A percentile compares a stretch with the other conserved stretches of the same genome.
These are phyloP conservation scores for Populus hybrid DNA, from an alignment of 441 rosid species.

Conservation along the genomic window DNA sequence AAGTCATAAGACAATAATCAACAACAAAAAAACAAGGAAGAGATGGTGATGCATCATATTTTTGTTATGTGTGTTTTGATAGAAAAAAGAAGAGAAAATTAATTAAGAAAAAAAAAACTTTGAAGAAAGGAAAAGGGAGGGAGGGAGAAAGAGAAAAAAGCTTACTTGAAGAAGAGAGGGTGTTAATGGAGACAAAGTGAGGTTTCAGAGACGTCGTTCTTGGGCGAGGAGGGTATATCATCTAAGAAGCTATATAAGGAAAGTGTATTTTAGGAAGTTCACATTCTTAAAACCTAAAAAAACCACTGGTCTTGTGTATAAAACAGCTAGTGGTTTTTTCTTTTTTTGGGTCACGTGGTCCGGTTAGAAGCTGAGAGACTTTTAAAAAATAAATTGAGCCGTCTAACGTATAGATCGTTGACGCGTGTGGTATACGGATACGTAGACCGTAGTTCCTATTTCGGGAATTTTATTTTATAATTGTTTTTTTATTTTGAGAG, in stretches of 20 bases:
- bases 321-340: constrained; percentile 23
- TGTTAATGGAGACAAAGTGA: too few relatives aligned
- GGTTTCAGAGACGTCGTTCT: too few relatives aligned
- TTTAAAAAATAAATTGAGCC: constrained; percentile 13
- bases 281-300: not conserved
- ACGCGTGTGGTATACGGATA: constrained; percentile 39
- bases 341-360: constrained; percentile 24
- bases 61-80: not conserved
- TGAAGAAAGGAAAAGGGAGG: too few relatives aligned
- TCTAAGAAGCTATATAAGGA: too few relatives aligned
- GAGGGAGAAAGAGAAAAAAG: too few relatives aligned
- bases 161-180: too few relatives aligned
- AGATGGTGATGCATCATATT: not conserved
- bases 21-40: not conserved
- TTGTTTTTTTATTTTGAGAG: not conserved
- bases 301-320: constrained; percentile 4
- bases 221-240: too few relatives aligned
- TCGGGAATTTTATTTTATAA: constrained; percentile 15
- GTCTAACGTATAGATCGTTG: constrained; percentile 42
- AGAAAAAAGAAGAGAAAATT: not conserved
- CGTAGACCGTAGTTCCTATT: constrained; percentile 19
- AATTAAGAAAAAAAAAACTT: too few relatives aligned
- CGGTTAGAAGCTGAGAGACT: constrained; percentile 14
- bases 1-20: not conserved
- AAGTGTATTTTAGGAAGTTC: not conserved